Base-by-base conservation (phyloP, 2,329 filamentous ascomycete genomes). In the Exophiala dermatitidis region DNA sequence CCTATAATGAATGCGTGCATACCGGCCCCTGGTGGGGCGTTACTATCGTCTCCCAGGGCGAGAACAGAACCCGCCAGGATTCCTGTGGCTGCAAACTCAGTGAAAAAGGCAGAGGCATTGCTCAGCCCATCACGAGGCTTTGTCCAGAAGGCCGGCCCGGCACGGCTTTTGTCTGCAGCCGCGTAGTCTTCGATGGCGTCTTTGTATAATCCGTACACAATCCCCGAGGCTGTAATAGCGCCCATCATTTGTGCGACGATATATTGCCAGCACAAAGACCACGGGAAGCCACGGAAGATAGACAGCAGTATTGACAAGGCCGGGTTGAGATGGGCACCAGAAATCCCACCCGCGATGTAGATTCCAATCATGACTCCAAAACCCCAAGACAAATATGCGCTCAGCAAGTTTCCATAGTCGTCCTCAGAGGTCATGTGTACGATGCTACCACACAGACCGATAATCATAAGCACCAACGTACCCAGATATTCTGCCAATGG, bases 291-390 rank as follows among this genome's bases (percentile, higher is more conserved):
- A 2, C 68, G 67, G 44, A 64, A 70, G 2, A 67, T 54, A 9
- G 61, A 62, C 2, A 70, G 56, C 1, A 63, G 43, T 12, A 76
- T 65, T 0, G 72, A 72, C 4, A 77, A 67, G 0, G 69, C 71
- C 0, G 75, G 75, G 46, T 75, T 77, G n/a, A 77, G 65, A 50
- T 77, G 74, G 0, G 69, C 72, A 52, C 75, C 74, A 3, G 71
- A 74, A 3, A 76, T 67, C 10, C 74, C 74, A 26, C 73, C 74
- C 1, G 69, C 68, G 2, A 73, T 52, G 47, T 74, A 75, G 53
- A 75, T 73, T 3, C 67, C 74, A 0, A 75, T 53, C 63, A 67
- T 68, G 48, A 67, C 63, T 3, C 54, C 62, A 12, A 68, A 61
- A 1, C 64, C 66, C 65, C 66, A 68, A 6, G 61, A 58, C 1